phyloP scores from a whole-genome alignment of 2,329 filamentous ascomycete genomes.

The Kalaharituber pfeilii region DNA sequence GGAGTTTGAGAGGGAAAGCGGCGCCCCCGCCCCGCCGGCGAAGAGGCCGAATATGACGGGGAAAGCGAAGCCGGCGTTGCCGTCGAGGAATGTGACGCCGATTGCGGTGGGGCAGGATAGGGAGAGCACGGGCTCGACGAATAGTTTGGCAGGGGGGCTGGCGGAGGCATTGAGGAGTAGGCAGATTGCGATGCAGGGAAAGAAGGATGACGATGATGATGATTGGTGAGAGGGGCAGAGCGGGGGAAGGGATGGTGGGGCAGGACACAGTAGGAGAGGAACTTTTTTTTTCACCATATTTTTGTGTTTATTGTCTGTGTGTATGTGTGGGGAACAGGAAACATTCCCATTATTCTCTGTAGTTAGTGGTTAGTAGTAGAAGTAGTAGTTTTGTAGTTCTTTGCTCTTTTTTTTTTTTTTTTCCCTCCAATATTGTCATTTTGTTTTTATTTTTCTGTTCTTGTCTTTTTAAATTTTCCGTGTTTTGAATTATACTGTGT shows the following conservation, averaged over 20 bases:
- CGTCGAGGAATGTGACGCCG: conserved; percentile 44
- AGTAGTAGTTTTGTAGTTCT: no score
- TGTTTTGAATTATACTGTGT: no score
- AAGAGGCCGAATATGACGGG: conserved; percentile 59
- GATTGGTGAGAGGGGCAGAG: conserved; percentile 7
- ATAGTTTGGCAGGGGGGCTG: conserved; percentile 53
- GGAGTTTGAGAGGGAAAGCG: conserved; percentile 42
- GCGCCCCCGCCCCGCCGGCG: conserved; percentile 60
- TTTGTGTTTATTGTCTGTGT: no score
- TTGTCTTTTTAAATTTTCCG: no score
- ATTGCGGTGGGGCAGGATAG: conserved; percentile 26
- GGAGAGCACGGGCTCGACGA: conserved; percentile 35
- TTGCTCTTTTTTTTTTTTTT: no score
- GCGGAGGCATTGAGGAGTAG: conserved; percentile 63
- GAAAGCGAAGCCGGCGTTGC: conserved; percentile 32
- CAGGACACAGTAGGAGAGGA: no score
- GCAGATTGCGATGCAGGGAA: conserved; percentile 58
- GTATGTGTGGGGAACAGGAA: no score
- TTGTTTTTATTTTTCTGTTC: no score
- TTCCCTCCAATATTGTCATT: no score
- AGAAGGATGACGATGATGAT: conserved; percentile 46
- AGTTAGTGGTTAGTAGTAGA: no score
- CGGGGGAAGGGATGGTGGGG: conserved; percentile 5
- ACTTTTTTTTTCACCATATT: no score
- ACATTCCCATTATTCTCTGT: no score